Evolutionary conservation across 2,329 filamentous ascomycete genomes (phyloP), one percentile per base, ranked within the genome.

Genomic region (Ceratocystis cubensis): DNA sequence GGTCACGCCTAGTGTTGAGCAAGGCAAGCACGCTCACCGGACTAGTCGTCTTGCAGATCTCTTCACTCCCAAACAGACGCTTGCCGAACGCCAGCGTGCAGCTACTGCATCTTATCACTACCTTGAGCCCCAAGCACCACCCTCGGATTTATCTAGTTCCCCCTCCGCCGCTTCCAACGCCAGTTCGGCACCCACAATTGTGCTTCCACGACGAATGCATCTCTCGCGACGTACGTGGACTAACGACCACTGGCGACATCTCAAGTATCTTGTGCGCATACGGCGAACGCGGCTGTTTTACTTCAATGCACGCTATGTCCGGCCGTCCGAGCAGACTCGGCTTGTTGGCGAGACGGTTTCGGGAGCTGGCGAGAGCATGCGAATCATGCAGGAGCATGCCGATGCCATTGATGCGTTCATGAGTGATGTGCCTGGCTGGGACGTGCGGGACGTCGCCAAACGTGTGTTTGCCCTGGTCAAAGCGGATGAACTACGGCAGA

Each of bases 331-430:
- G 74, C 73, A 67, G 68, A 1, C 72, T 73, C 53, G 71, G 53
- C 76, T 81, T 41, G 74, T 83, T 1, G 81, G 81, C 66, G 81
- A 79, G 71, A 76, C 75, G 30, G 78, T 84, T 66, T 72, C 73
- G 28, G 77, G 79, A 33, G 77, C 79, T 45, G 79, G 77, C 59
- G 75, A 78, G 71, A 72, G 73, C 3, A 75, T 85, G 74, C 69
- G 75, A 25, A 74, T 85, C 20, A 78, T 83, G 72, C 72, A 75
- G 66, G 84, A 82, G 82, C 83, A 85, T 68, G 73, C 84, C 20
- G 82, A 85, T 67, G 77, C 84, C 65, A 77, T 84, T 28, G 79
- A 83, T 67, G 82, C 79, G 2, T 85, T 84, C 70, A 74, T 73
- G 66, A 71, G 71, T 13, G 75, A 79, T 67, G 76, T 82, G 2